Evolutionary conservation across 176 grass and related monocot species (phyloP), one percentile per base, ranked within the genome.

Genomic region (Cocos nucifera): DNA sequence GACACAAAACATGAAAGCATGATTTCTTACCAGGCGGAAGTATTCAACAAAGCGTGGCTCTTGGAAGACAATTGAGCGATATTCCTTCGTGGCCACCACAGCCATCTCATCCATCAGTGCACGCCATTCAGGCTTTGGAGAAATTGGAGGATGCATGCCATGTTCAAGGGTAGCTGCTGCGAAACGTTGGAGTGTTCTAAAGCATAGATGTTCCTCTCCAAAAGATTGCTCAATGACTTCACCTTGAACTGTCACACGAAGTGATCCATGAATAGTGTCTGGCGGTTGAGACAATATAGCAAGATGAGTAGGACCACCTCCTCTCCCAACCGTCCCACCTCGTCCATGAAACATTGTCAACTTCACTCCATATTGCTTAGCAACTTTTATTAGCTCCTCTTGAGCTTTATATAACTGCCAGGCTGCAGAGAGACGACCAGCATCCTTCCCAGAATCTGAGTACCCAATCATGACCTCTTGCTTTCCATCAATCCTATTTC

Each of bases 391-490:
- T 28, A 98, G 93, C 26, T 98, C 84, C 77, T 98, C 93, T 80
- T 98, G 93, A 61, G 87, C 75, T 77, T 98, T 98, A 73, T 98
- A 98, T 65, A 92, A 59, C 76, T 98, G 84, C 93, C 93, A 98
- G 2, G 93, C 93, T 61, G 93, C 93, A 78, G 93, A 83, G 22
- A 98, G 74, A 75, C 93, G 87, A 4, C 93, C 93, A 3, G 93
- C 93, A 55, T 98, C 93, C 82, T 98, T 98, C 6, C 93, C 93
- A 70, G 87, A 98, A 69, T 98, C 93, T 28, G 93, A 98, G 57
- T 98, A 98, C 72, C 93, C 93, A 61, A 98, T 86, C 93, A 98
- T 98, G 28, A 98, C 93, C 73, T 98, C 93, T 68, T 92, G 93
- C 57, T 98, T 98, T 49, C 93, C 87, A 25, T 81, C 83, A 28